Percentiles rank a stretch among this genome's conserved stretches.
Evolutionary conservation across 1,139 yeast genomes (phyloP).

Genomic region (Ashbya aceris): DNA sequence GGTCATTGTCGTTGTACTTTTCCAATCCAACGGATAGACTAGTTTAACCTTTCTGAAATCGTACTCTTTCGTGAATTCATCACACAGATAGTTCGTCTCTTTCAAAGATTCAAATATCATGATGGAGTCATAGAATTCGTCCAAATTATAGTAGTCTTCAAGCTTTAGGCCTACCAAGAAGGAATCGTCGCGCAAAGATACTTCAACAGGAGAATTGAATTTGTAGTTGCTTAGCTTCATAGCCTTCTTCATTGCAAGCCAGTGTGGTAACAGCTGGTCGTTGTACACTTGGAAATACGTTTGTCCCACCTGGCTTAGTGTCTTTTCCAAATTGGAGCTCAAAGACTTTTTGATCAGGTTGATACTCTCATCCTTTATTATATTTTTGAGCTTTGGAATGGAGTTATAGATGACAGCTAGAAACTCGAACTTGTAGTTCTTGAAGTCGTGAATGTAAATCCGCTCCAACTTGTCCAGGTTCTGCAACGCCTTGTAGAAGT

Average conservation of each 20-base stretch:
- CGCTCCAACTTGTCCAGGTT: constrained; percentile 65
- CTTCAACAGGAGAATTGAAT: constrained; percentile 79
- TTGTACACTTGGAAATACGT: constrained; percentile 45
- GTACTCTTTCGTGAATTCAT: constrained; percentile 64
- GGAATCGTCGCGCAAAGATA: constrained; percentile 47
- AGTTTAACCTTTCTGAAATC: constrained; percentile 61
- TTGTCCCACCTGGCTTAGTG: constrained; percentile 52
- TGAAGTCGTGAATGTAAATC: constrained; percentile 55
- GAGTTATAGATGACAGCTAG: constrained; percentile 63
- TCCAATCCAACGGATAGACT: constrained; percentile 51
- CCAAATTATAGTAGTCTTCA: constrained; percentile 37
- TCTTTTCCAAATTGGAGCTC: constrained; percentile 48
- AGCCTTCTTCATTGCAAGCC: constrained; percentile 30
- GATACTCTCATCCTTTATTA: constrained; percentile 73
- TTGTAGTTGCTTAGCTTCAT: constrained; percentile 48
- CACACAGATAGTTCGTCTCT: constrained; percentile 49
- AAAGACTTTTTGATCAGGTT: constrained; percentile 67
- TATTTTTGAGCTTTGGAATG: constrained; percentile 65
- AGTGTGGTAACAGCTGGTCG: constrained; percentile 36
- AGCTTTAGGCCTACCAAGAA: constrained; percentile 23
- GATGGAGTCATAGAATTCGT: constrained; percentile 72
- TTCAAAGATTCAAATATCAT: constrained; percentile 72
- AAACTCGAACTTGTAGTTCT: constrained; percentile 57
- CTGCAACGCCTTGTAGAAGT: constrained; percentile 77
- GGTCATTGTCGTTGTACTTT: constrained; percentile 19